Evolutionary conservation across 2,329 filamentous ascomycete species (phyloP), one percentile per base, ranked within the genome.

Genomic region (Xylaria sp.): DNA sequence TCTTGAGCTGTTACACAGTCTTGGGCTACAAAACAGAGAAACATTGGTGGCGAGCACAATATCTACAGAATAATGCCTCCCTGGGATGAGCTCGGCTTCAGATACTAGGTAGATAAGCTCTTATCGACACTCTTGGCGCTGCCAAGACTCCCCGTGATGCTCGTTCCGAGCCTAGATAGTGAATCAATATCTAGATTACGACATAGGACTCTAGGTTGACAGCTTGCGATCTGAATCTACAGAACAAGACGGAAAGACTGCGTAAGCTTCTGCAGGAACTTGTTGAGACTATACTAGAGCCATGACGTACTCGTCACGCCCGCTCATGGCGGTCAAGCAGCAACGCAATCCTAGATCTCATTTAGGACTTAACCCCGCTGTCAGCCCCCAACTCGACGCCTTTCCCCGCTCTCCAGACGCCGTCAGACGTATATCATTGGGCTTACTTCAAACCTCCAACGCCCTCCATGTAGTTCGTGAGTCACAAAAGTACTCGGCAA

Each of bases 231-330:
- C 65, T 65, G 32, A 36, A 67, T 63, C 54, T 54, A 50, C 39
- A 30, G 56, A 32, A 53, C 36, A 50, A 68, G 50, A 62, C 36
- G 60, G 63, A 65, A 64, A 69, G 65, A 68, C 68, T 72, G 55
- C 73, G 73, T 75, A 72, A 75, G 71, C 72, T 64, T 59, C 67
- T 55, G 59, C 50, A 45, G 39, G 48, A 58, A 48, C 53, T 62
- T 11, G 19, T 55, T 14, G 2, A 12, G 12, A 39, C 34, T 21
- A 64, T 47, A 47, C 42, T 47, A 19, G 2, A 47, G n/a, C 19
- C 42, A 47, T n/a, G 42, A 4, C 39, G 30, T n/a, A 56, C 57
- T 65, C 57, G 56, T 65, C 66, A 68, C 19, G 19, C 50, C 55
- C 12, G 24, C 50, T 32, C 51, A 51, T 42, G 39, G 67, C 63